Base-by-base conservation (phyloP, 345 rosid genomes). In the Hibiscus trionum region DNA sequence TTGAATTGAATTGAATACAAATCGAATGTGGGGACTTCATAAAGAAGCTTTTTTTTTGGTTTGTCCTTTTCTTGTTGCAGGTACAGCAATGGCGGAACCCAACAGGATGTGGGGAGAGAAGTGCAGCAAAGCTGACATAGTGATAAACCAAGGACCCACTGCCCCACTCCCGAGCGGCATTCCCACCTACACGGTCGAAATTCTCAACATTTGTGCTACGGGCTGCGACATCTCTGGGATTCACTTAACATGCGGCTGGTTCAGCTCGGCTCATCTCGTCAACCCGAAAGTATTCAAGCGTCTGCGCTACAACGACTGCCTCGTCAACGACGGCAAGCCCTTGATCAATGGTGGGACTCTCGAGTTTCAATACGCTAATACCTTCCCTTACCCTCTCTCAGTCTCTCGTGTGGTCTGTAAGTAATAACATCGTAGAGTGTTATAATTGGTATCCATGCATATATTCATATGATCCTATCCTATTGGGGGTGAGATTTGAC, bases 231-330 rank as follows among this genome's bases (percentile, higher is more conserved):
- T 94, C 57, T 80, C 90, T 1, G 64, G 81, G 42, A 87, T 94
- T 42, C 98, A 91, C 81, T 72, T 94, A 33, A 77, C 15, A 37
- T 94, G 98, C 61, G 96, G 97, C 53, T 90, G 97, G 98, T 94
- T 94, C 74, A 94, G 97, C 79, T 91, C 98, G 1, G 91, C 82
- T 26, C 88, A 77, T 7, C 83, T 87, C 77, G 67, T 94, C 60
- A 90, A 94, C 79, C 98, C 97, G 8, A 87, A 78, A 75, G 77
- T 88, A 15, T 91, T 94, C 89, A 90, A 82, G 80, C 97, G 98
- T 44, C 80, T 94, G 10, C 71, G 75, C 79, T 91, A 87, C 81
- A 76, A 94, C 59, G 97, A 94, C 78, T 94, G 98, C 77, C 91
- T 94, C 14, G 93, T 90, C 7, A 91, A 94, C 79, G 76, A 86